A percentile compares a stretch with the other conserved stretches of the same genome.
phyloP scores from a whole-genome alignment of 352 stramenopile genomes.

The Phytophthora macrochlamydospora region DNA sequence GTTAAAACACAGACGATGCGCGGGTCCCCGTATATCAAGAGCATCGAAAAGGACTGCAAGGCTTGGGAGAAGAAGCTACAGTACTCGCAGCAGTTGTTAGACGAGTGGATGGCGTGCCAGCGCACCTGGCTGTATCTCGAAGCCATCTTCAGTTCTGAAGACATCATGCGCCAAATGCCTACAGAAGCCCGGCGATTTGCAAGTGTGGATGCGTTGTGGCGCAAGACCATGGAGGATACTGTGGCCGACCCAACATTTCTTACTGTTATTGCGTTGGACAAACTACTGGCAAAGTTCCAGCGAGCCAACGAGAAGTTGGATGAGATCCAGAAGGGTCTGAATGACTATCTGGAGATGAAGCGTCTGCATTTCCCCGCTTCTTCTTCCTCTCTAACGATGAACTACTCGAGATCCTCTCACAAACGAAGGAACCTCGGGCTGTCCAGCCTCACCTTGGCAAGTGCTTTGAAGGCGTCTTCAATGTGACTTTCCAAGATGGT shows the following conservation, averaged over 20 bases:
- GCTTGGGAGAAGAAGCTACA: conserved; percentile 91
- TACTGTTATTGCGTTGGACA: conserved; percentile 88
- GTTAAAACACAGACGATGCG: conserved; percentile 97
- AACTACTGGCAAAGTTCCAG: conserved; percentile 92
- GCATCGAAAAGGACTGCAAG: conserved; percentile 92
- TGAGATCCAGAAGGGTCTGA: conserved; percentile 94
- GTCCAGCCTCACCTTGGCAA: conserved; percentile 93
- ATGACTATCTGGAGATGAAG: conserved; percentile 95
- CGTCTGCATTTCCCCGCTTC: conserved; percentile 93
- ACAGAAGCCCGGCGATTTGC: conserved; percentile 91
- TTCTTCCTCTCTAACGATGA: conserved; percentile 96
- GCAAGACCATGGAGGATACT: conserved; percentile 93
- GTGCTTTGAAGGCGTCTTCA: conserved; percentile 91
- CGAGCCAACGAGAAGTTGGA: conserved; percentile 94
- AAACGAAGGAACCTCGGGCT: conserved; percentile 93
- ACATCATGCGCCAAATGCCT: conserved; percentile 96
- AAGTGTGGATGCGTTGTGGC: conserved; percentile 89
- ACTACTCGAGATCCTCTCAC: conserved; percentile 92
- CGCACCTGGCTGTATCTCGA: conserved; percentile 96
- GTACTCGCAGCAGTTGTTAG: conserved; percentile 90
- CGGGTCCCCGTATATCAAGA: conserved; percentile 94
- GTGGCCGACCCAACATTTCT: conserved; percentile 91
- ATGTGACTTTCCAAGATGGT: conserved; percentile 90
- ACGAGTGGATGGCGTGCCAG: conserved; percentile 95
- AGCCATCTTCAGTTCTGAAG: conserved; percentile 95